Conservation (phyloP, 495 filamentous ascomycete species). For the Penicillium canescens region DNA sequence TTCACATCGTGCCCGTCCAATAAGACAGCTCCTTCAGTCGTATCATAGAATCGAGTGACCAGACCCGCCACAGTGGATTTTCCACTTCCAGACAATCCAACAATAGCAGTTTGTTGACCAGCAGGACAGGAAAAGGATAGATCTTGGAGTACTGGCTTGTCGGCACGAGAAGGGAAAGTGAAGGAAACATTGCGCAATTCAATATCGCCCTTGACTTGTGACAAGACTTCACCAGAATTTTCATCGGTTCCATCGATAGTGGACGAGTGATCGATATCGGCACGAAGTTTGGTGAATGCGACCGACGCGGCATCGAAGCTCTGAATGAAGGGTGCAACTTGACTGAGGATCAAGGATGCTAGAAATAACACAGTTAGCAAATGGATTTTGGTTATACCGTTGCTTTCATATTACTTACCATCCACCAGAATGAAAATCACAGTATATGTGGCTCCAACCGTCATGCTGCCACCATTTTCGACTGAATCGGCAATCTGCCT, state of each 20-base stretch:
- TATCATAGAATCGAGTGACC: conserved; percentile 50
- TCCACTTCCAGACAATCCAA: conserved; percentile 66
- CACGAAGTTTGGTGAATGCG: conserved; percentile 47
- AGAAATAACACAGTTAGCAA: conserved; percentile 7
- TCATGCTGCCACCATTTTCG: conserved; percentile 29
- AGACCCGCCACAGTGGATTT: conserved; percentile 65
- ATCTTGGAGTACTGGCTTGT: conserved; percentile 33
- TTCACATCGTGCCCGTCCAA: conserved; percentile 55
- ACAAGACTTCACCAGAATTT: conserved; percentile 29
- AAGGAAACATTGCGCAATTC: conserved; percentile 55
- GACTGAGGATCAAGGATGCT: conserved; percentile 62
- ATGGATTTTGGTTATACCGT: too few relatives aligned
- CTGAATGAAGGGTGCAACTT: conserved; percentile 61
- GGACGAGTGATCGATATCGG: conserved; percentile 51
- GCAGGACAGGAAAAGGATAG: conserved; percentile 33
- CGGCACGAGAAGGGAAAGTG: conserved; percentile 60
- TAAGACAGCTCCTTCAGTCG: conserved; percentile 38
- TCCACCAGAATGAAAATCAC: conserved; percentile 65
- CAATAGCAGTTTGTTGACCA: conserved; percentile 60
- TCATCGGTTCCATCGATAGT: conserved; percentile 45
- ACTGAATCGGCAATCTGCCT: conserved; percentile 49
- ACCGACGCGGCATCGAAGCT: conserved; percentile 57
- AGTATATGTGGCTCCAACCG: conserved; percentile 59
- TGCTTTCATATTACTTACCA: conserved; percentile 27
- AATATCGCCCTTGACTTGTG: conserved; percentile 37